Base-by-base conservation (phyloP, 768 basidiomycete species). In the Pisolithus microcarpus region DNA sequence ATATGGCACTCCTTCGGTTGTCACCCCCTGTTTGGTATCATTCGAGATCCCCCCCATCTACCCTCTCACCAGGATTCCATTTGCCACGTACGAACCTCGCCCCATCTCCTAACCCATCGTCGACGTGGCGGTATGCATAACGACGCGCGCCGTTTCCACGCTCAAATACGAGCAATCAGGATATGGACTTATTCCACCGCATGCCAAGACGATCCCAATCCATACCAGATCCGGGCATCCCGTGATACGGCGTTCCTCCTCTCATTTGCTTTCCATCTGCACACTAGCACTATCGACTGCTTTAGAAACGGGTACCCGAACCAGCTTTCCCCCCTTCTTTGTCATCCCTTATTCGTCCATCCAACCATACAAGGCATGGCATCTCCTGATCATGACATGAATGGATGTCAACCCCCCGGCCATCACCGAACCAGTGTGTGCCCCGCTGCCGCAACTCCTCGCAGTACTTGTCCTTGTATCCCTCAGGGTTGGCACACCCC, bases 121-220 rank as follows among this genome's bases (percentile, higher is more conserved):
- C 45, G 45, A 46, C 45, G 45, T 46, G 45, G 45, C 45, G 21
- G 23, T 43, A 18, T 36, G n/a, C 43, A 44, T 44, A 30, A 24
- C 24, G 26, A 44, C 45, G 45, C 31, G 21, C 21, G 4, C 8
- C 45, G 45, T 46, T 46, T 46, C 44, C 44, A 46, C n/a, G 44
- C 39, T 26, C 43, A 23, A 40, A 40, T 40, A 23, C 39, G 18
- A 40, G 39, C 39, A 40, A 18, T 15, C 34, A 34, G 34, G 34
- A 34, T 34, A 34, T 34, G 34, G 40, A 13, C 9, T 42, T 19
- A 5, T 45, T 10, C 24, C 24, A 15, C 43, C 24, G 24, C 43
- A 5, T 31, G 26, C 43, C 40, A 42, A 42, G 40, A 45, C 24
- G 30, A 16, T n/a, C 43, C 43, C 9, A 15, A 13, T 40, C 39